Evolutionary conservation across 2,329 filamentous ascomycete species (phyloP).

Genomic region (Hypoxylon sp.): DNA sequence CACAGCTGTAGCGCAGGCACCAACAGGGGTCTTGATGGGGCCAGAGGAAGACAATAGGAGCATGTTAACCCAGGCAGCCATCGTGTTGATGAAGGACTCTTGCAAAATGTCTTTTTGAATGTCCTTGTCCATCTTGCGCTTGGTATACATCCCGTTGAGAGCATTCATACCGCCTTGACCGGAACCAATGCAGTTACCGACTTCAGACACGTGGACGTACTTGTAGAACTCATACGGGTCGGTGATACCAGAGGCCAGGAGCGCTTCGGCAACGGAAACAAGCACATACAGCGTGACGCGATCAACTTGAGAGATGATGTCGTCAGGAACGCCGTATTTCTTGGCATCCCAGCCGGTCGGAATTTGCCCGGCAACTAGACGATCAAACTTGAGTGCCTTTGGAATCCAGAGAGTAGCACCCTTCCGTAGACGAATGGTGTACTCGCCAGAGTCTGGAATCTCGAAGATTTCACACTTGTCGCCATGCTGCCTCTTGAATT

Average conservation of each 20-base stretch:
- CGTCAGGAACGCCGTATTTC: constrained; percentile 94
- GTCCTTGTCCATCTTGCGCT: constrained; percentile 95
- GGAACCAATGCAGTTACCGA: constrained; percentile 98
- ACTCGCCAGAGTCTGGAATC: constrained; percentile 93
- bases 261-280: constrained; percentile 90
- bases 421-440: constrained; percentile 94
- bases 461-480: constrained; percentile 99
- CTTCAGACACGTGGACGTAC: constrained; percentile 97
- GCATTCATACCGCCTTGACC: constrained; percentile 96
- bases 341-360: constrained; percentile 98
- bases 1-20: constrained; percentile 96
- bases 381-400: constrained; percentile 96
- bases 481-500: constrained; percentile 96
- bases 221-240: constrained; percentile 99
- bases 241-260: constrained; percentile 93
- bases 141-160: constrained; percentile 97
- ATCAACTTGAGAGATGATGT: constrained; percentile 98
- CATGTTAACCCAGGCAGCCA: constrained; percentile 99
- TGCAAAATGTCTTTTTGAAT: constrained; percentile 99
- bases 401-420: constrained; percentile 94
- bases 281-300: constrained; percentile 96
- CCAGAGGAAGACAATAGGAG: constrained; percentile 95
- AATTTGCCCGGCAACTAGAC: constrained; percentile 95
- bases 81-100: constrained; percentile 99
- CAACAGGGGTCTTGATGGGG: constrained; percentile 98